Percentiles rank a stretch among this genome's conserved stretches.
phyloP scores from a whole-genome alignment of 148 eudicot genomes.

The Heliamphora exappendiculata region DNA sequence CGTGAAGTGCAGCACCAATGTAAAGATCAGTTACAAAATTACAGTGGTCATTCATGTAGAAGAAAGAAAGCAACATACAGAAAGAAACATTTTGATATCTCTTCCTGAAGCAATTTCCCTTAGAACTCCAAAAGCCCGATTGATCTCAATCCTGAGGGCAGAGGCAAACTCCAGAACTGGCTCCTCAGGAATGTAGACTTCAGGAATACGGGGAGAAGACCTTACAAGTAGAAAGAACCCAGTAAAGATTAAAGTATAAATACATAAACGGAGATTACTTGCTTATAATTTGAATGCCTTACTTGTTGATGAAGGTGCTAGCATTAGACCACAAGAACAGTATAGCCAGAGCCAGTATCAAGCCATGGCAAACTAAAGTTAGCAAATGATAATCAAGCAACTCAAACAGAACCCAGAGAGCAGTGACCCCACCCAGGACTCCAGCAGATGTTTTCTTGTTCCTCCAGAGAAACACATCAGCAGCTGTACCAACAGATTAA shows the following conservation, averaged over 20 bases:
- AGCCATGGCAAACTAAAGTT: conserved; percentile 59
- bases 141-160: conserved; percentile 27
- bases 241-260: neutral
- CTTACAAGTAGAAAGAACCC: conserved; percentile 6
- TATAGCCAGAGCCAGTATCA: conserved; percentile 55
- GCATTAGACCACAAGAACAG: conserved; percentile 85
- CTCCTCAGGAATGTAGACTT: conserved; percentile 29
- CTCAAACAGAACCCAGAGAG: conserved; percentile 75
- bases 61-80: conserved; percentile 17
- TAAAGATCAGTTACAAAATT: neutral
- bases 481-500: conserved; percentile 51
- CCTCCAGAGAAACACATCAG: conserved; percentile 89
- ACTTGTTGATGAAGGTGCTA: conserved; percentile 69
- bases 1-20: neutral
- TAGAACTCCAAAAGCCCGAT: conserved; percentile 17
- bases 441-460: conserved; percentile 77
- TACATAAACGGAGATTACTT: neutral
- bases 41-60: neutral
- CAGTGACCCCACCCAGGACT: conserved; percentile 62
- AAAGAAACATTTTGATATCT: conserved; percentile 29
- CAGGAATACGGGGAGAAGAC: conserved; percentile 30
- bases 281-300: conserved; percentile 15
- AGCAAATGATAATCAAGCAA: conserved; percentile 73
- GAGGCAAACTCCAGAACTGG: conserved; percentile 18
- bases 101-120: conserved; percentile 28